A percentile compares a stretch with the other conserved stretches of the same genome.
Conservation (phyloP, 495 filamentous ascomycete species). For the Rusavskia elegans region DNA sequence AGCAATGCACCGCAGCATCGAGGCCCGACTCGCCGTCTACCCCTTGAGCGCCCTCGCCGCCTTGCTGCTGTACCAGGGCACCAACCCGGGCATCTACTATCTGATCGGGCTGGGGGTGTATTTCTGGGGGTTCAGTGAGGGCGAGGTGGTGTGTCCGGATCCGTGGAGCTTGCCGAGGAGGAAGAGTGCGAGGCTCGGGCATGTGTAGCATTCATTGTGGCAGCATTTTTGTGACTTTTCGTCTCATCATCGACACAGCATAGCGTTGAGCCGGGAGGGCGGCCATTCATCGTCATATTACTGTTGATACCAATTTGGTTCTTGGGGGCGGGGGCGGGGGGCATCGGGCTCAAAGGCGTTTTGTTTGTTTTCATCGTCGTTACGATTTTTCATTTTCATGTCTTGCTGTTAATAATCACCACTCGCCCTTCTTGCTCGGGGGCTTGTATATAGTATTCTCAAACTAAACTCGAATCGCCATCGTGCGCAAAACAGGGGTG, state of each 20-base stretch:
- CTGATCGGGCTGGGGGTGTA: slow-evolving; percentile 74
- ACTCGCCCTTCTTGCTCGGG: background rate
- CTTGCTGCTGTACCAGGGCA: slow-evolving; percentile 76
- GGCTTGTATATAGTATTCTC: too few species aligned
- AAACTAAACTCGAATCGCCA: too few species aligned
- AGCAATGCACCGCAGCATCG: slow-evolving; percentile 69
- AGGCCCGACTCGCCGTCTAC: slow-evolving; percentile 66
- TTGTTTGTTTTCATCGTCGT: background rate
- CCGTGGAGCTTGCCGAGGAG: slow-evolving; percentile 39
- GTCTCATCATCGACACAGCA: too few species aligned
- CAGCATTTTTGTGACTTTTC: too few species aligned
- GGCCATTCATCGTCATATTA: background rate
- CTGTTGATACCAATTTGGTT: background rate
- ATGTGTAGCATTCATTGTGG: background rate
- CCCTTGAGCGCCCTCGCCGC: slow-evolving; percentile 44
- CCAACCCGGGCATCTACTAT: slow-evolving; percentile 87
- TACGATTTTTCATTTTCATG: background rate
- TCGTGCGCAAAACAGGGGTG: too few species aligned
- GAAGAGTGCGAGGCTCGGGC: background rate
- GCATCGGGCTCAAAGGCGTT: background rate
- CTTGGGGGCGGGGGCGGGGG: background rate
- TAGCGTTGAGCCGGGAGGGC: background rate
- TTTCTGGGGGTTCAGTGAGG: slow-evolving; percentile 94
- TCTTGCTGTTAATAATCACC: background rate
- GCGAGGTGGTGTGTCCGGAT: slow-evolving; percentile 63